A percentile compares a stretch with the other conserved stretches of the same genome.
Conservation (phyloP, 129 eudicot species). For the Daucus carota region DH1_v3.0 NC_030389.2:43965001-43965500, state of each 20-base stretch:
- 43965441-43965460: background rate
- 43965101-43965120: background rate
- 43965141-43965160: background rate
- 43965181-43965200: background rate
- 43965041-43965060: background rate
- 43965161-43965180: background rate
- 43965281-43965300: background rate
- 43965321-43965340: constrained; percentile 4
- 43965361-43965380: background rate
- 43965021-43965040: background rate
- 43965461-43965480: background rate
- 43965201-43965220: background rate
- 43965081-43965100: background rate
- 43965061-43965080: background rate
- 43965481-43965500: background rate
- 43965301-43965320: background rate
- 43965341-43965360: background rate
- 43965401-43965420: background rate
- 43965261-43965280: background rate
- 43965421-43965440: background rate
- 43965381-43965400: background rate
- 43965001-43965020: background rate
- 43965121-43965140: background rate
- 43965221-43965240: too few species aligned
- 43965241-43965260: background rate